Evolutionary conservation across 2,329 filamentous ascomycete genomes (phyloP).

Genomic region (Colletotrichum eleusines): DNA sequence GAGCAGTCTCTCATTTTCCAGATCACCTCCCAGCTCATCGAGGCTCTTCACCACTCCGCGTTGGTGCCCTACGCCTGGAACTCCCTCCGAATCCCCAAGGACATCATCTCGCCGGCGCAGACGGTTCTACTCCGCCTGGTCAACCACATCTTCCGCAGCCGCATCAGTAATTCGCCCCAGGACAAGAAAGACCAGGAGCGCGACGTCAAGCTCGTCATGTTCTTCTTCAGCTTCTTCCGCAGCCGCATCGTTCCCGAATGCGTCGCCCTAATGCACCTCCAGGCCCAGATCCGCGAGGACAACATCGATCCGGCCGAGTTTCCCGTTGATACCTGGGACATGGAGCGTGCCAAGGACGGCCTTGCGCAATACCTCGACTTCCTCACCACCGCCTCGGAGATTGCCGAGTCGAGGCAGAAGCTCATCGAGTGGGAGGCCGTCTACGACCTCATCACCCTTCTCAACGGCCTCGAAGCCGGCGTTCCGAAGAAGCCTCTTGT

Average conservation of each 20-base stretch:
- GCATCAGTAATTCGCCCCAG: conserved; percentile 57
- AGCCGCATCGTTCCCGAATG: conserved; percentile 94
- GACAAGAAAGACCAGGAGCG: conserved; percentile 66
- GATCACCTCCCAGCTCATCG: conserved; percentile 95
- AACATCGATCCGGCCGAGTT: conserved; percentile 86
- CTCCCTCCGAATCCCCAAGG: conserved; percentile 90
- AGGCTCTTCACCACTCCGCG: conserved; percentile 89
- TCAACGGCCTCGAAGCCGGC: conserved; percentile 88
- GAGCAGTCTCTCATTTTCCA: conserved; percentile 96
- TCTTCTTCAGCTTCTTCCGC: conserved; percentile 92
- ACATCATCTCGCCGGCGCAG: conserved; percentile 95
- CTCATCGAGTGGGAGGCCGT: conserved; percentile 93
- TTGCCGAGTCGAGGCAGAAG: conserved; percentile 83
- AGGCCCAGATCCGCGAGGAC: conserved; percentile 87
- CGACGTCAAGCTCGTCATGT: conserved; percentile 79
- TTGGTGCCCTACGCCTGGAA: conserved; percentile 94
- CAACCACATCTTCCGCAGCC: conserved; percentile 84
- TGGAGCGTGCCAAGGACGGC: conserved; percentile 96
- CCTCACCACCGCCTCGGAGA: conserved; percentile 88
- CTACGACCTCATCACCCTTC: conserved; percentile 87
- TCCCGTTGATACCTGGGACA: conserved; percentile 95
- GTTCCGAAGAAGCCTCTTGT: conserved; percentile 85
- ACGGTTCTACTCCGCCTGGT: conserved; percentile 92
- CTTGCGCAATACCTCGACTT: conserved; percentile 96
- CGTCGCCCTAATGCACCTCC: conserved; percentile 91